phyloP scores from a whole-genome alignment of 1,139 yeast species.

The Blastobotrys apis region DNA sequence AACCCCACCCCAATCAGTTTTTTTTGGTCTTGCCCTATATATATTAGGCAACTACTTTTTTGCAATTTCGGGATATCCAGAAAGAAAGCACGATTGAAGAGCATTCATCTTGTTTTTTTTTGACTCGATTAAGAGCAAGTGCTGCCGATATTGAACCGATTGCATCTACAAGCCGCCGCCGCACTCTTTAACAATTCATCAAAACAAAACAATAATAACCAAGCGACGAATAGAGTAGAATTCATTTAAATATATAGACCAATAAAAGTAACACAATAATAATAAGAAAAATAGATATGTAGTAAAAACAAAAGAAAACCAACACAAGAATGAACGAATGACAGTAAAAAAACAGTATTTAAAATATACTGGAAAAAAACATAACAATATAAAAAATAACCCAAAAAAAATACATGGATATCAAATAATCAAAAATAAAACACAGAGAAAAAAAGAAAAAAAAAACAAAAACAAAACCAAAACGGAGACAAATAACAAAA shows the following conservation, averaged over 20 bases:
- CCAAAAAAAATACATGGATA: constrained; percentile 2
- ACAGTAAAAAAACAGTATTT: background rate
- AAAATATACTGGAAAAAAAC: too few species aligned
- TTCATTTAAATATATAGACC: too few species aligned
- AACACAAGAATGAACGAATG: background rate
- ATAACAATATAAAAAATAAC: background rate
- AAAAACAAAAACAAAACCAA: constrained; percentile 5
- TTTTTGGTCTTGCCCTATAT: constrained; percentile 1
- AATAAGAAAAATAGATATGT: constrained; percentile 3
- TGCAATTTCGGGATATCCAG: too few species aligned
- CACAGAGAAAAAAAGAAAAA: constrained; percentile 2
- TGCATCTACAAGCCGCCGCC: too few species aligned
- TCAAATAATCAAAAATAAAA: background rate
- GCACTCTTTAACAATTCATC: too few species aligned
- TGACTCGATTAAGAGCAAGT: too few species aligned
- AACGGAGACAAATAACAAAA: background rate
- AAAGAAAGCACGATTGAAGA: too few species aligned
- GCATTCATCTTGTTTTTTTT: too few species aligned
- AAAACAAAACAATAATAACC: too few species aligned
- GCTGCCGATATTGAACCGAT: too few species aligned
- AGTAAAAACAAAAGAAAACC: background rate
- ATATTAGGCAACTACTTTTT: too few species aligned
- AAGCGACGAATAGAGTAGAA: too few species aligned
- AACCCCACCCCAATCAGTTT: constrained; percentile 21
- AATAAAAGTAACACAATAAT: background rate